Evolutionary conservation across 1,139 yeast species (phyloP).

Genomic region (Kluyveromyces sp.): DNA sequence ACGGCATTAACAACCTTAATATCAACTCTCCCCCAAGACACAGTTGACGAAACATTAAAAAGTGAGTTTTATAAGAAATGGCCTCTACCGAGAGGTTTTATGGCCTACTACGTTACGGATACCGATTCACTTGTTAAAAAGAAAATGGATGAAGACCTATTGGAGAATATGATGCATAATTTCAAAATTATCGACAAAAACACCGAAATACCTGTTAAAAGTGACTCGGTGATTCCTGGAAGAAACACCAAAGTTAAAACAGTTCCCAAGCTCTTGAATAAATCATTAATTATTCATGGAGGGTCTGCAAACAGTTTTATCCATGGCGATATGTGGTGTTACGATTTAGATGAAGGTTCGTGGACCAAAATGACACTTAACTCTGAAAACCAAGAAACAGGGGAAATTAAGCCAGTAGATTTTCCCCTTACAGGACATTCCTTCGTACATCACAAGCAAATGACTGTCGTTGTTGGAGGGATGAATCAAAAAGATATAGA

Average conservation of each 20-base stretch:
- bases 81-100: constrained; percentile 34
- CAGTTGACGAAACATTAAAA: constrained; percentile 4
- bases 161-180: constrained; percentile 1
- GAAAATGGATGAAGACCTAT: background rate
- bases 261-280: constrained; percentile 6
- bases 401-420: constrained; percentile 10
- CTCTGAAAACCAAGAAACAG: constrained; percentile 12
- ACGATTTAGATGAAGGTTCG: constrained; percentile 34
- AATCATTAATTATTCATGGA: constrained; percentile 35
- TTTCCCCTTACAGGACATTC: constrained; percentile 25
- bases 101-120: constrained; percentile 23
- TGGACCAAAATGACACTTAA: constrained; percentile 32
- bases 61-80: constrained; percentile 14
- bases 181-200: background rate
- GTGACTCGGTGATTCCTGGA: background rate
- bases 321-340: constrained; percentile 43
- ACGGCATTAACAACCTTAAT: constrained; percentile 29
- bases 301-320: constrained; percentile 37
- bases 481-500: constrained; percentile 20
- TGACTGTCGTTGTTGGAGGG: constrained; percentile 24
- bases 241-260: background rate
- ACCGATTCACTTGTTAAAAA: constrained; percentile 9
- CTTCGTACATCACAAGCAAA: constrained; percentile 20
- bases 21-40: constrained; percentile 12
- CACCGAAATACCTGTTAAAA: constrained; percentile 3